phyloP scores from a whole-genome alignment of 306 rosid genomes.

The Vachellia collinsii region DNA sequence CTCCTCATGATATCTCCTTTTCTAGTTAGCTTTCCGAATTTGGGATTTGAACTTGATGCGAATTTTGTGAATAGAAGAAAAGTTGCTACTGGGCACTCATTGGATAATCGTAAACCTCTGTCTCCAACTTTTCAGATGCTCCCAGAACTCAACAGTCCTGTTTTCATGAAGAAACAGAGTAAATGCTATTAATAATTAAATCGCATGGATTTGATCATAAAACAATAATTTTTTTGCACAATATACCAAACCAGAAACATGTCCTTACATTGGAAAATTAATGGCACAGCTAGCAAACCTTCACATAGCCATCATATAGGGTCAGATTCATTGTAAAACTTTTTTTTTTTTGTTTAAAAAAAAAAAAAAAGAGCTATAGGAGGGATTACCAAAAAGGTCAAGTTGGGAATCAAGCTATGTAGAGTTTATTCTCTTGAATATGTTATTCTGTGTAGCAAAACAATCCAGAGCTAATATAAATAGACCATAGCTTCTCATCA shows the following conservation, averaged over 20 bases:
- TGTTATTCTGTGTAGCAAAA: conserved; percentile 22
- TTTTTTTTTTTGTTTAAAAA: no score
- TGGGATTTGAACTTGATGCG: conserved; percentile 42
- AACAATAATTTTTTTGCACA: not conserved
- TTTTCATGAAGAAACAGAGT: conserved; percentile 3
- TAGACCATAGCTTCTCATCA: conserved; percentile 20
- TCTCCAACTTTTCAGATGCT: conserved; percentile 5
- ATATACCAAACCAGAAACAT: not conserved
- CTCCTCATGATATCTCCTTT: not conserved
- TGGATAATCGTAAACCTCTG: conserved; percentile 32
- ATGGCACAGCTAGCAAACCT: not conserved
- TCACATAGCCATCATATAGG: not conserved
- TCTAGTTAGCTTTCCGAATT: conserved; percentile 36
- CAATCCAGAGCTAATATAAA: conserved; percentile 47
- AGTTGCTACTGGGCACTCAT: conserved; percentile 30
- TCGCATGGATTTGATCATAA: not conserved
- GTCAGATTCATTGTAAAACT: not conserved
- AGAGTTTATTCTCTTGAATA: conserved; percentile 31
- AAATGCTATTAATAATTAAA: not conserved
- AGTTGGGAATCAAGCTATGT: not conserved
- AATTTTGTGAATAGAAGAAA: conserved; percentile 36
- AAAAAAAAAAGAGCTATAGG: not conserved
- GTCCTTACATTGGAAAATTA: not conserved
- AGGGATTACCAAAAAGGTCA: not conserved
- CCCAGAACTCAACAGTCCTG: conserved; percentile 1